Evolutionary conservation across 306 rosid genomes (phyloP).

Genomic region (Casuarina equisetifolia): DNA sequence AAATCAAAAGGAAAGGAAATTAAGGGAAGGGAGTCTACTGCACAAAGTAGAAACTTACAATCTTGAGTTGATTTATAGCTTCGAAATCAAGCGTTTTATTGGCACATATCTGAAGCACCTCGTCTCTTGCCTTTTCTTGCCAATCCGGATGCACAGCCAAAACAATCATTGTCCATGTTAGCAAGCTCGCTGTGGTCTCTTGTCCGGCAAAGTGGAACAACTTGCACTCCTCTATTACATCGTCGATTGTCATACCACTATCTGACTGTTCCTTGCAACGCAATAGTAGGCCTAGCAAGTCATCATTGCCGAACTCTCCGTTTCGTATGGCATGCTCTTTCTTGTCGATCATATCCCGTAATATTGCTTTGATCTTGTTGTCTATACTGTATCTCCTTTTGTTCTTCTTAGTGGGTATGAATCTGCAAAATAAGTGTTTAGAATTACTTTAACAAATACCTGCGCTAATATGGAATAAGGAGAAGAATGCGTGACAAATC

Average conservation of each 20-base stretch:
- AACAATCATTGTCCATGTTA: slow-evolving; percentile 48
- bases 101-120: slow-evolving; percentile 35
- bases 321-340: slow-evolving; percentile 33
- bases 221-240: slow-evolving; percentile 60
- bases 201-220: slow-evolving; percentile 56
- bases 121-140: slow-evolving; percentile 53
- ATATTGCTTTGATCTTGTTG: slow-evolving; percentile 34
- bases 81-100: slow-evolving; percentile 23
- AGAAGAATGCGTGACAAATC: too few relatives aligned
- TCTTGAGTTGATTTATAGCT: slow-evolving; percentile 35
- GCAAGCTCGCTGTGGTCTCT: slow-evolving; percentile 47
- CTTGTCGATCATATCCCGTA: slow-evolving; percentile 30
- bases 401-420: slow-evolving; percentile 47
- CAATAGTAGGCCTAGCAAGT: slow-evolving; percentile 41
- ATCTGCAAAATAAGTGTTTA: slow-evolving; percentile 16
- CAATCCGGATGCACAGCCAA: slow-evolving; percentile 43
- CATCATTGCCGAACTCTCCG: slow-evolving; percentile 26
- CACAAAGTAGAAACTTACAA: slow-evolving; percentile 16
- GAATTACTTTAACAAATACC: not conserved
- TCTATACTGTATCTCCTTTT: slow-evolving; percentile 34
- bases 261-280: slow-evolving; percentile 22
- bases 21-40: too few relatives aligned
- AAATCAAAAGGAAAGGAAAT: too few relatives aligned
- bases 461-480: too few relatives aligned
- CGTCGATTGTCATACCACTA: slow-evolving; percentile 36